Evolutionary conservation across 176 grass and related monocot species (phyloP), one percentile per base, ranked within the genome.

Genomic region (Chloris gayana): DNA sequence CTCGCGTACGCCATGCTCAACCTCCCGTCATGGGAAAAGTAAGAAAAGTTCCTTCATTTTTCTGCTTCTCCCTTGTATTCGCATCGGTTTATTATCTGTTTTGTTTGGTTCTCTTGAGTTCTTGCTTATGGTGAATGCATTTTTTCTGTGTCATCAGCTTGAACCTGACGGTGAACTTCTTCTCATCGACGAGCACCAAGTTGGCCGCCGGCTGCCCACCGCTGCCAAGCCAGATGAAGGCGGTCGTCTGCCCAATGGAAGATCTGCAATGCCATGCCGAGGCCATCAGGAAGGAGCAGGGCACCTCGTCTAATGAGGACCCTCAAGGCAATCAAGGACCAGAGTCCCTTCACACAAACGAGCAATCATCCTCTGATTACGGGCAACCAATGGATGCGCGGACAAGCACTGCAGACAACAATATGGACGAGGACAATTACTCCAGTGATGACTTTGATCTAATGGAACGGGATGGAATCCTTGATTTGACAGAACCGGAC

Each of bases 21-120:
- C 79, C 90, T 98, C 77, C 96, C 96, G 34, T 69, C 88, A 2
- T 98, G 96, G 96, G 88, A 95, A 44, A 91, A 86, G 96, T 98
- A 91, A 84, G 75, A 1, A 77, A 66, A 51, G 4, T 7, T 0
- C 6, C 19, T 10, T 21, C 77, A 17, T 79, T 68, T 27, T 2
- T 67, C 8, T 58, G 21, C 3, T 13, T 1, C 61, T 6, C 26
- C 51, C 22, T 8, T 44, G 39, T 14, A 59, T 64, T 35, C 56
- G 27, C 10, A 17, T 69, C 67, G 5, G 9, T 39, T 5, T 22
- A 3, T 22, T 67, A 0, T 66, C 18, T 88, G 75, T 25, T 39
- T 67, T 11, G 35, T 37, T 25, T 50, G 32, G 15, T 57, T 46
- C 10, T 10, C 15, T 5, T 47, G 7, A 46, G 5, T 59, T 69